Percentiles rank a stretch among this genome's conserved stretches.
These are phyloP conservation scores for Scutellaria galericulata DNA, from an alignment of 257 asterid species.

Conservation along the genomic window DNA sequence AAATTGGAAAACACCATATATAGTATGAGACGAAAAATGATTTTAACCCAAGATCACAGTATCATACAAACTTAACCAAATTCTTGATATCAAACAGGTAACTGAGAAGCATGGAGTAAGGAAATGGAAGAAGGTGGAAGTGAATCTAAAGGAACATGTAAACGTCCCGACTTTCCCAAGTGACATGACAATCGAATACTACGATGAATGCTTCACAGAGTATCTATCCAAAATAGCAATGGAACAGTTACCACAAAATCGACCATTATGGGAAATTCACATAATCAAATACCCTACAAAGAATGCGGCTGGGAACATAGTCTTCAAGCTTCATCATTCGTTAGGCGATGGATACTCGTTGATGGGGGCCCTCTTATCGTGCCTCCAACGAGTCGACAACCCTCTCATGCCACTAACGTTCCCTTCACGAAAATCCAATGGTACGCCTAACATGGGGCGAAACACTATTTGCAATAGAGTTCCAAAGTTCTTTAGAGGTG, in stretches of 20 bases:
- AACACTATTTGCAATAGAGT: not conserved
- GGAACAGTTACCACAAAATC: conserved; percentile 36
- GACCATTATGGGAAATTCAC: conserved; percentile 59
- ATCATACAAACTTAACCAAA: not conserved
- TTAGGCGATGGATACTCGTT: conserved; percentile 63
- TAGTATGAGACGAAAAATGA: no score
- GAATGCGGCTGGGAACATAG: conserved; percentile 35
- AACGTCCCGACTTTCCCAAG: conserved; percentile 37
- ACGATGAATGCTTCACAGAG: conserved; percentile 45
- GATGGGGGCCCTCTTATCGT: conserved; percentile 65
- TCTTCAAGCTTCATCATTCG: conserved; percentile 61
- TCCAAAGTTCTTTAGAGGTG: conserved; percentile 33
- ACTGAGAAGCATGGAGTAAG: conserved; percentile 35
- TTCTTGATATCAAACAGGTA: conserved; percentile 18
- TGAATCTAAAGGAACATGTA: conserved; percentile 44
- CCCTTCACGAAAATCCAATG: conserved; percentile 35
- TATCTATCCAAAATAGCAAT: conserved; percentile 43
- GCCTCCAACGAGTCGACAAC: conserved; percentile 51
- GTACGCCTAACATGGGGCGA: not conserved
- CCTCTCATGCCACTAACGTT: conserved; percentile 50
- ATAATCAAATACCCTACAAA: conserved; percentile 49
- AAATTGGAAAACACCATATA: no score
- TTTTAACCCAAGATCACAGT: no score
- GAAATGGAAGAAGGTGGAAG: conserved; percentile 57
- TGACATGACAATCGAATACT: conserved; percentile 40